Evolutionary conservation across 768 basidiomycete species (phyloP), one percentile per base, ranked within the genome.

Genomic region (Nidularia sp.): DNA sequence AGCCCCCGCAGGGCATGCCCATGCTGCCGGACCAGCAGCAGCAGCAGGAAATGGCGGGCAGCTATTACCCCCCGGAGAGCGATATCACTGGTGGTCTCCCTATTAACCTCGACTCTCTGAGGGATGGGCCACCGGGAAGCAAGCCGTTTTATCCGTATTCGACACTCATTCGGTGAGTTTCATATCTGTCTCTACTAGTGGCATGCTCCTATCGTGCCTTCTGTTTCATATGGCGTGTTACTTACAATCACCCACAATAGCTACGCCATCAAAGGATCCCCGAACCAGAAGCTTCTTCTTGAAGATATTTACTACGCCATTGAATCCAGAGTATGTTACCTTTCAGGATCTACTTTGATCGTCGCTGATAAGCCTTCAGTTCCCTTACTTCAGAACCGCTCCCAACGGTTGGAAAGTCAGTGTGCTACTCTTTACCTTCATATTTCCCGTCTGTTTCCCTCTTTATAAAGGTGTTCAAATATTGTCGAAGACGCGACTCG

Each of bases 221-320:
- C 52, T 45, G 52, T 49, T 34, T 32, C 34, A 29, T 29, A 29
- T 29, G 25, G 25, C 25, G 25, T 29, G 25, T 29, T 29, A 29
- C 25, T 29, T 4, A 29, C 25, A 29, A 4, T 4, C 25, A 29
- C 4, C 25, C 25, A 3, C 25, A 29, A 29, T 60, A 93, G 90
- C 57, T 93, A 93, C 66, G 90, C 90, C 51, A 93, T 93, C 68
- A 93, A 93, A 70, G 91, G 90, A 54, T 90, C 91, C 5, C 90
- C 90, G 39, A 91, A 88, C 64, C 87, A 89, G 69, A 91, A 90
- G 64, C 67, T 93, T 51, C 72, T 93, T 50, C 71, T 93, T 48
- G 90, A 93, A 71, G 90, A 93, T 68, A 93, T 93, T 50, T 93
- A 93, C 67, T 93, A 92, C 70, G 90, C 90, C 12, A 92, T 93